Evolutionary conservation across 2,329 filamentous ascomycete genomes (phyloP).

Genomic region (Colletotrichum destructivum): DNA sequence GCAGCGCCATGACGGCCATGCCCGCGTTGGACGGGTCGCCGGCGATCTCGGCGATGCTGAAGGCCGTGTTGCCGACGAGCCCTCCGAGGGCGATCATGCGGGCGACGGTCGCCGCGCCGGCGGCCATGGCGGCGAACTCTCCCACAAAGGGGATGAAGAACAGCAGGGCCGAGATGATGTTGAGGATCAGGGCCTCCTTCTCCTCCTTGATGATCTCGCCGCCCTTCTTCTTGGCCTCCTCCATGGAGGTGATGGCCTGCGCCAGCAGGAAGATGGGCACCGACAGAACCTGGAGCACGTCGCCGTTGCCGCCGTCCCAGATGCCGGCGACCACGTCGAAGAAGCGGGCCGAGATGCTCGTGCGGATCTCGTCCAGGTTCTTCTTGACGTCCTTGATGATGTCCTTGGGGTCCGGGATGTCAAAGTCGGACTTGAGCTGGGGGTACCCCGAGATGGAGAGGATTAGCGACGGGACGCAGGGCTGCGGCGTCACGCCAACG

Average conservation of each 20-base stretch:
- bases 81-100: constrained; percentile 26
- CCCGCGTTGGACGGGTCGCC: constrained; percentile 11
- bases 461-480: not conserved
- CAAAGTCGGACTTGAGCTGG: constrained; percentile 4
- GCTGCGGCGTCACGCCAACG: not conserved
- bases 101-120: constrained; percentile 10
- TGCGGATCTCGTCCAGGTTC: constrained; percentile 7
- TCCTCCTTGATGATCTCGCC: constrained; percentile 3
- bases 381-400: constrained; percentile 16
- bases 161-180: constrained; percentile 11
- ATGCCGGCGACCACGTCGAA: constrained; percentile 10
- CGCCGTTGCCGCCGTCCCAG: constrained; percentile 21
- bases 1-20: constrained; percentile 25
- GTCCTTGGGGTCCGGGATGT: constrained; percentile 25
- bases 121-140: not conserved
- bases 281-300: constrained; percentile 16
- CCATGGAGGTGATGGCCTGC: not conserved
- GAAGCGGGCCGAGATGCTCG: constrained; percentile 5
- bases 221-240: constrained; percentile 3
- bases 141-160: constrained; percentile 26
- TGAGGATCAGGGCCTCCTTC: constrained; percentile 22
- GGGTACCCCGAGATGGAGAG: not conserved
- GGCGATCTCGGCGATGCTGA: constrained; percentile 17
- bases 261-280: constrained; percentile 31
- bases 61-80: constrained; percentile 3